Percentiles rank a stretch among this genome's conserved stretches.
Conservation (phyloP, 2,329 filamentous ascomycete species). For the Coniochaeta sp. region DNA sequence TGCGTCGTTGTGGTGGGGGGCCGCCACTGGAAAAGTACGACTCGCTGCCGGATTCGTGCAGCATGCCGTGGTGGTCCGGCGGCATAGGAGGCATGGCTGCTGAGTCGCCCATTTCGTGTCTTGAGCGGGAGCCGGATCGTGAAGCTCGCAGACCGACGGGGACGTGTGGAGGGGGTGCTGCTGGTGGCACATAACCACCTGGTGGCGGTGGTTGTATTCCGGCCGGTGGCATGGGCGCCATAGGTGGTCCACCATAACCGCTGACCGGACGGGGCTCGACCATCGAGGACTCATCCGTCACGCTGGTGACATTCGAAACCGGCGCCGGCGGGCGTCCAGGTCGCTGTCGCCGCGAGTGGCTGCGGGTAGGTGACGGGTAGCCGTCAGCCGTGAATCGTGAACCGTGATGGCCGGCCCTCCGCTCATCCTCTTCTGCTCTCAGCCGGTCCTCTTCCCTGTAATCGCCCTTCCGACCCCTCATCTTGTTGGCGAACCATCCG, state of each 20-base stretch:
- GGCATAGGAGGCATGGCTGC: slow-evolving; percentile 49
- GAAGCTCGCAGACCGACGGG: slow-evolving; percentile 3
- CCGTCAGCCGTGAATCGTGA: slow-evolving; percentile 66
- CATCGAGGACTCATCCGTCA: slow-evolving; percentile 28
- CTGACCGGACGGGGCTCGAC: slow-evolving; percentile 30
- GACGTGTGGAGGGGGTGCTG: slow-evolving; percentile 9
- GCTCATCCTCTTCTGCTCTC: slow-evolving; percentile 40
- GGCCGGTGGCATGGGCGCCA: slow-evolving; percentile 30
- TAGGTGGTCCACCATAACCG: slow-evolving; percentile 16
- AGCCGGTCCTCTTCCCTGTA: slow-evolving; percentile 44
- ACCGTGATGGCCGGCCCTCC: slow-evolving; percentile 53
- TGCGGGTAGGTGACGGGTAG: slow-evolving; percentile 40
- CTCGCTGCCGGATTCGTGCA: slow-evolving; percentile 36
- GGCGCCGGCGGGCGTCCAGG: slow-evolving; percentile 13
- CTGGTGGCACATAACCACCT: slow-evolving; percentile 9
- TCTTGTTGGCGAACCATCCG: slow-evolving; percentile 61
- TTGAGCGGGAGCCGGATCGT: slow-evolving; percentile 31
- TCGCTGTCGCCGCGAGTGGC: slow-evolving; percentile 22
- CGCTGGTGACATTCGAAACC: slow-evolving; percentile 14
- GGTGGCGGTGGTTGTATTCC: slow-evolving; percentile 15
- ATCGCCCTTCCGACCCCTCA: slow-evolving; percentile 47
- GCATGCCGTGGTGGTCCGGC: slow-evolving; percentile 40
- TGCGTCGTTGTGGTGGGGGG: slow-evolving; percentile 31
- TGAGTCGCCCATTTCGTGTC: slow-evolving; percentile 26
- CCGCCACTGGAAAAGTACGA: slow-evolving; percentile 33